Percentiles rank a stretch among this genome's conserved stretches.
Conservation (phyloP, 164 flowering plant species). For the Tinospora cordifolia region DNA sequence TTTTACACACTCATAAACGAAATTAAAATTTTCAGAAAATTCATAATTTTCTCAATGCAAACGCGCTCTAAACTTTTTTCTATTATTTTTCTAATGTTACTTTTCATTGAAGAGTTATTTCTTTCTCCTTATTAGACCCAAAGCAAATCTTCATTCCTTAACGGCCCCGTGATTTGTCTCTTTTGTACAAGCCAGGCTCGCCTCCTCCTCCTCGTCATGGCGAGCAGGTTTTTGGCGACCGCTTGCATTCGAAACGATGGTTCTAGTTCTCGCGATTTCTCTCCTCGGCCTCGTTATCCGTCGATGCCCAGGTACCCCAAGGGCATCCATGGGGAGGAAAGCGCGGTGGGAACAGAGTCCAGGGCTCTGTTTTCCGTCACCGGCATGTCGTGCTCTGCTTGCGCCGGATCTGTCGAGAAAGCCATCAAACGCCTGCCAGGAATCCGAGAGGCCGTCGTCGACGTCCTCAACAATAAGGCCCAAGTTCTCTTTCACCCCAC, state of each 20-base stretch:
- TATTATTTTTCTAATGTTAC: no score
- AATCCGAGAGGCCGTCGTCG: slow-evolving; percentile 62
- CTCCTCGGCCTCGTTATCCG: slow-evolving; percentile 53
- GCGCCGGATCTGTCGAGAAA: slow-evolving; percentile 80
- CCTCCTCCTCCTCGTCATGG: no score
- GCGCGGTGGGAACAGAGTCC: slow-evolving; percentile 26
- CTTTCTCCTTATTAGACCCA: no score
- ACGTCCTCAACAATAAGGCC: slow-evolving; percentile 60
- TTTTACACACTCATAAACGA: no score
- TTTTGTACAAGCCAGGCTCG: background rate
- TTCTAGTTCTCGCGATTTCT: slow-evolving; percentile 20
- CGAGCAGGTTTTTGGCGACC: slow-evolving; percentile 37
- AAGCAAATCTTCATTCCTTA: background rate
- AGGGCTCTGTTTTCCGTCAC: slow-evolving; percentile 52
- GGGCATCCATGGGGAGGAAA: slow-evolving; percentile 25
- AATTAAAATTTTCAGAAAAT: no score
- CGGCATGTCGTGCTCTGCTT: slow-evolving; percentile 88
- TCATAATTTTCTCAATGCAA: no score
- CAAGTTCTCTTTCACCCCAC: slow-evolving; percentile 57
- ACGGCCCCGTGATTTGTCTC: background rate
- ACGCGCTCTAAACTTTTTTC: no score
- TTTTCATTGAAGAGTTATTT: no score
- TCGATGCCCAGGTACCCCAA: slow-evolving; percentile 67
- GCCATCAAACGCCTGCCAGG: slow-evolving; percentile 81
- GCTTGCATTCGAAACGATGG: slow-evolving; percentile 42